A percentile compares a stretch with the other conserved stretches of the same genome.
Evolutionary conservation across 805 yeast species (phyloP).

Genomic region (Pichia cabralensis): DNA sequence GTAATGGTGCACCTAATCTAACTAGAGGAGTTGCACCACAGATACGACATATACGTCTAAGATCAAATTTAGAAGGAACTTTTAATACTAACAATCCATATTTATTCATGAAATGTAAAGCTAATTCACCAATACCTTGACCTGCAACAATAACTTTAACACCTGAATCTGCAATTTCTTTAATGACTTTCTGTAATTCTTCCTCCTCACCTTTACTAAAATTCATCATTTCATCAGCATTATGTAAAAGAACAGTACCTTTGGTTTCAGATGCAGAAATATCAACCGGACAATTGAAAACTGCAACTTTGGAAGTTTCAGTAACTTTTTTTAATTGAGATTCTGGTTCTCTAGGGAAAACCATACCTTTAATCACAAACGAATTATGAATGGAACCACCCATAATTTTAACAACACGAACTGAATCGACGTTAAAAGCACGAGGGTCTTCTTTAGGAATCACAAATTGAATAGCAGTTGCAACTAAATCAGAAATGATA

Average conservation of each 20-base stretch:
- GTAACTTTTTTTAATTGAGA: constrained; percentile 64
- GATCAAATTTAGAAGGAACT: constrained; percentile 88
- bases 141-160: constrained; percentile 91
- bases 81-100: constrained; percentile 75
- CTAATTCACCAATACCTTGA: constrained; percentile 83
- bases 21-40: constrained; percentile 97
- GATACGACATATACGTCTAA: constrained; percentile 88
- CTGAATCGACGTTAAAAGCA: constrained; percentile 80
- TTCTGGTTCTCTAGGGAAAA: constrained; percentile 96
- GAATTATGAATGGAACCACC: constrained; percentile 72
- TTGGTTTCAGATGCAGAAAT: constrained; percentile 95
- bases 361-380: constrained; percentile 91
- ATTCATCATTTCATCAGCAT: constrained; percentile 93
- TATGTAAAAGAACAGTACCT: constrained; percentile 92
- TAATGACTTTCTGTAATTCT: constrained; percentile 77
- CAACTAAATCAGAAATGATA: constrained; percentile 61
- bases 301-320: constrained; percentile 73
- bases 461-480: constrained; percentile 75
- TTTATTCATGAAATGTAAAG: constrained; percentile 86
- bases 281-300: constrained; percentile 89
- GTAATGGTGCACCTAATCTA: constrained; percentile 87
- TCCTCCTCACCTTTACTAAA: constrained; percentile 95
- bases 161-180: constrained; percentile 76
- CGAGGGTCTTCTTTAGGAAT: constrained; percentile 58
- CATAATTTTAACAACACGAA: constrained; percentile 95